Evolutionary conservation across 768 basidiomycete species (phyloP), one percentile per base, ranked within the genome.

Genomic region (Suillus subalutaceus): DNA sequence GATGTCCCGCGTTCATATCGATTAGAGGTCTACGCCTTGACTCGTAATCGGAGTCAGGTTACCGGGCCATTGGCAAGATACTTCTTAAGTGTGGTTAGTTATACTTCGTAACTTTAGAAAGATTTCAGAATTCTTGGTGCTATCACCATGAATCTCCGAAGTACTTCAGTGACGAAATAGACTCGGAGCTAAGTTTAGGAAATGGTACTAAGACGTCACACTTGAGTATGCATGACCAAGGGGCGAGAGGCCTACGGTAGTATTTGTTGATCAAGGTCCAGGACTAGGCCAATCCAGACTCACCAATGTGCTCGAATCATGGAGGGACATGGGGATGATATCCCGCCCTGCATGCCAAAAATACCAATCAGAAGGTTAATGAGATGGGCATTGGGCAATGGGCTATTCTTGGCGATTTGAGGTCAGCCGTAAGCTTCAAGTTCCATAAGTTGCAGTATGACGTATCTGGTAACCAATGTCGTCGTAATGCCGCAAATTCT

Each of bases 1-100:
- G 57, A 70, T 69, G 55, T 73, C 76, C 52, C 72, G 68, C 76
- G 67, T 61, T 76, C 76, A 74, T 77, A 73, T 76, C 70, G 65
- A 72, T 68, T 35, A 32, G 48, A 18, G 20, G 32, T 3, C 20
- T 6, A 20, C 3, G 32, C 6, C 55, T 56, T 20, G 32, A 35
- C 20, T 35, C 16, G 55, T 55, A 20, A 55, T 55, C 32, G 32
- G 50, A 35, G 55, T 32, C 53, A 35, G 55, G 30, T 35, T 35
- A 56, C 55, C 32, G 6, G 12, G 35, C 12, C 35, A 37, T 35
- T 37, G 20, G 32, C 32, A 13, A 37, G 6, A 6, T 9, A 35
- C 32, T 56, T 37, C 55, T 35, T 35, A 20, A 55, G 53, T 35
- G 32, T 18, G 32, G 53, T 20, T 12, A 6, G 10, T 32, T 56